A percentile compares a stretch with the other conserved stretches of the same genome.
Evolutionary conservation across 352 stramenopile species (phyloP).

Genomic region (Aphanomyces stellatus): DNA sequence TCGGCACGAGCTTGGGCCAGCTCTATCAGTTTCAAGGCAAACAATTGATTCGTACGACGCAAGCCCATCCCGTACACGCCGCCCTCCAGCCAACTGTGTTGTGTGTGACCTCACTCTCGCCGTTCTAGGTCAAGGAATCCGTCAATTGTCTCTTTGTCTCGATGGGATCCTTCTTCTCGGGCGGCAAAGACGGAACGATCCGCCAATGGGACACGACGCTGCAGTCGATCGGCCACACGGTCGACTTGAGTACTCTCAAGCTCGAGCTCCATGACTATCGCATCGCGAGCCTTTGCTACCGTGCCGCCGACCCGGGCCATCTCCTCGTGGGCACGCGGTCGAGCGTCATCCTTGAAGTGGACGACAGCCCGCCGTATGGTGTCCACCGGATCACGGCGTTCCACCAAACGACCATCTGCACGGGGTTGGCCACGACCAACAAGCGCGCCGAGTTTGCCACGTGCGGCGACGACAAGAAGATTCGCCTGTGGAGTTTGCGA

Average conservation of each 20-base stretch:
- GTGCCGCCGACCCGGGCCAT: slow-evolving; percentile 27
- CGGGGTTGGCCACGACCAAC: slow-evolving; percentile 6
- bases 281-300: slow-evolving; percentile 61
- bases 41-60: slow-evolving; percentile 39
- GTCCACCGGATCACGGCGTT: slow-evolving; percentile 12
- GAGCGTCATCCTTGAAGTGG: slow-evolving; percentile 47
- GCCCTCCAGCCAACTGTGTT: neutral
- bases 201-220: slow-evolving; percentile 79
- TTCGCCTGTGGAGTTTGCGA: slow-evolving; percentile 44
- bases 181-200: slow-evolving; percentile 60
- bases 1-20: slow-evolving; percentile 53
- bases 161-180: slow-evolving; percentile 49
- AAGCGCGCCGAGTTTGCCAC: slow-evolving; percentile 20
- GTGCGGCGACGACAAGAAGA: slow-evolving; percentile 10
- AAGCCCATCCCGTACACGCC: slow-evolving; percentile 37
- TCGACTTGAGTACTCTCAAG: slow-evolving; percentile 41
- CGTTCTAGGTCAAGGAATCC: slow-evolving; percentile 12
- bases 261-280: slow-evolving; percentile 44
- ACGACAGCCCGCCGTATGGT: slow-evolving; percentile 22
- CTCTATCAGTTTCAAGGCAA: slow-evolving; percentile 63
- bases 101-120: slow-evolving; percentile 39
- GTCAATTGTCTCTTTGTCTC: slow-evolving; percentile 11
- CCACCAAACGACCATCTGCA: neutral
- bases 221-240: slow-evolving; percentile 48
- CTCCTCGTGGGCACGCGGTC: slow-evolving; percentile 49